Evolutionary conservation across 768 basidiomycete species (phyloP), one percentile per base, ranked within the genome.

Genomic region (Rubroboletus satanas): DNA sequence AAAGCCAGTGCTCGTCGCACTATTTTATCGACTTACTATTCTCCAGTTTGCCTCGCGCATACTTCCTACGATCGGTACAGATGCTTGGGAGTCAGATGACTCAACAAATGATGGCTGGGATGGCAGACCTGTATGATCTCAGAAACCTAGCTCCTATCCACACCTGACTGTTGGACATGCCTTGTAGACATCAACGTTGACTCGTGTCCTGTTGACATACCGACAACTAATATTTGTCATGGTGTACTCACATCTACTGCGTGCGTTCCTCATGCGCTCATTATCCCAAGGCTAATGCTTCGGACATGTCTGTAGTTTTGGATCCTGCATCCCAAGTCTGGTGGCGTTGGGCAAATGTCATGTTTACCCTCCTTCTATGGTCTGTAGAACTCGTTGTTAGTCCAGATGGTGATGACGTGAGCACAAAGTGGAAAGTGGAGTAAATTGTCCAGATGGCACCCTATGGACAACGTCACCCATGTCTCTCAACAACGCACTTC

Each of bases 341-440:
- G 91, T 93, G 91, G 88, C 81, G 91, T 57, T 93, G 91, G 90
- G 85, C 87, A 76, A 90, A 90, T 65, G 85, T 93, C 33, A 90
- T 92, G 74, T 87, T 93, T 71, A 92, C 89, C 5, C 77, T 93
- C 29, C 76, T 85, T 26, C 79, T 92, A 39, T 93, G 92, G 91
- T 83, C 87, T 11, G 75, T 93, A 23, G 91, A 93, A 70, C 77
- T 93, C 45, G 69, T 88, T 31, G 88, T 93, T 52, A 84, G 85
- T 73, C 80, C 80, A n/a, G 88, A 84, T 45, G 87, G 88, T 47
- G 88, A 89, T 61, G 80, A 78, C 39, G 71, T 69, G 52, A 77
- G 81, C 54, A 83, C 85, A 63, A 79, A 84, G 65, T 91, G 89
- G 88, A 91, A 92, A 70, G 79, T 90, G 52, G 90, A 92, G 47